Evolutionary conservation across 2,329 filamentous ascomycete species (phyloP), one percentile per base, ranked within the genome.

Genomic region (Fusarium tanahbumbuense): DNA sequence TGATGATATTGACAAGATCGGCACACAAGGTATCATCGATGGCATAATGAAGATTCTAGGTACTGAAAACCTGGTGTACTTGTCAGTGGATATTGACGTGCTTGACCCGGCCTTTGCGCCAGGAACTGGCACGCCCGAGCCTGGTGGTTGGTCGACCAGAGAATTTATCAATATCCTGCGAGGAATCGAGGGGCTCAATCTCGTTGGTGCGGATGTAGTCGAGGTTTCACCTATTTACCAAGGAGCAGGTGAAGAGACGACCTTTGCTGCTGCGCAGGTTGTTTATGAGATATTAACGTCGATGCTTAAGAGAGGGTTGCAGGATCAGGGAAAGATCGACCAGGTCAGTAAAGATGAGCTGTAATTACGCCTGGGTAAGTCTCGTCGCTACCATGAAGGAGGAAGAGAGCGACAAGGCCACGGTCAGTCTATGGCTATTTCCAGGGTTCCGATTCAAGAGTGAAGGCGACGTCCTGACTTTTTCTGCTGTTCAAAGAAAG

Each of bases 171-270:
- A 92, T 15, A 93, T 97, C 61, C 80, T 97, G 77, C 84, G 93
- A 30, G 93, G 93, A 1, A 87, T 97, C 41, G 94, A 97, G 82
- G 87, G 84, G 0, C 79, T 97, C 77, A 97, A 97, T 76, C 82
- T 97, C 6, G 92, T 97, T 6, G 94, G 93, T 3, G 94, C 93
- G 1, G 94, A 97, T 80, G 88, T 97, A 49, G 94, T 98, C 6
- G 94, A 97, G 84, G 77, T 93, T 12, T 89, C 91, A 45, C 94
- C 94, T 0, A 92, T 91, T 15, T 97, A 97, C 77, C 93, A 97
- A 83, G 91, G 91, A 12, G 83, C 83, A 10, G 92, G 90, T 2
- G 94, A 97, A 82, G 91, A 90, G 75, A 97, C 93, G 40, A 92
- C 93, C 13, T 80, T 97, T 70, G 93, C 93, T 16, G 94, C 89